These are phyloP conservation scores for Trichoderma semiorbis DNA, from an alignment of 2,329 filamentous ascomycete genomes.

Conservation along the genomic window DNA sequence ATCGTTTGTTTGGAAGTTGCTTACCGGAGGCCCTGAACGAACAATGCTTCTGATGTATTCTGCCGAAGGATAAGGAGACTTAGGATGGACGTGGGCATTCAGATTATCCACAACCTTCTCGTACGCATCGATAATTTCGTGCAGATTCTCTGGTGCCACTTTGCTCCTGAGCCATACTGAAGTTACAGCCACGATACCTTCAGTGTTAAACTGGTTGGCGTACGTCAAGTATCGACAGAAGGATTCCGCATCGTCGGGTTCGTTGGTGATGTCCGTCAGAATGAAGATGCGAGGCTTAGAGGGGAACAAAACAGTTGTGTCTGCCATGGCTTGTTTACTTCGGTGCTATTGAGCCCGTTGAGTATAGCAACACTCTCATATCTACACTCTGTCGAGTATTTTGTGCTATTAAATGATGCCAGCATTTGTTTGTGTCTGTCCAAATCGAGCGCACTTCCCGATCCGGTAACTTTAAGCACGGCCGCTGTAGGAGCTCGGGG, in stretches of 20 bases:
- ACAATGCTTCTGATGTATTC: neutral
- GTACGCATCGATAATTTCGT: neutral
- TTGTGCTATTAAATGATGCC: neutral
- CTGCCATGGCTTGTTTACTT: neutral
- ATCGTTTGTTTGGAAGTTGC: neutral
- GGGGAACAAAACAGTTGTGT: neutral
- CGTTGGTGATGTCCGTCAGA: neutral
- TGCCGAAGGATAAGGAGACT: neutral
- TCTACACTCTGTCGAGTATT: neutral
- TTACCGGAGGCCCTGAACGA: neutral
- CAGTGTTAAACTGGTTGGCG: neutral
- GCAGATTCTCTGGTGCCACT: neutral
- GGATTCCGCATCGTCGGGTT: neutral
- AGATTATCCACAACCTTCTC: neutral
- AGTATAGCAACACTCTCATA: neutral
- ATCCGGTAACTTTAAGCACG: neutral
- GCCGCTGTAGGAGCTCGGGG: neutral
- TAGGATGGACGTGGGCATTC: neutral
- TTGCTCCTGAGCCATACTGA: neutral
- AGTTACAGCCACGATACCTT: neutral
- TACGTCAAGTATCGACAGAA: neutral
- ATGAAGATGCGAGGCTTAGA: neutral
- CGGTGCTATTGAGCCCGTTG: neutral
- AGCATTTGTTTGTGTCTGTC: neutral
- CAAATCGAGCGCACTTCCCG: neutral